Percentiles rank a stretch among this genome's conserved stretches.
These are phyloP conservation scores for Clonostachys rosea DNA, from an alignment of 2,329 filamentous ascomycete genomes.

Conservation along the genomic window DNA sequence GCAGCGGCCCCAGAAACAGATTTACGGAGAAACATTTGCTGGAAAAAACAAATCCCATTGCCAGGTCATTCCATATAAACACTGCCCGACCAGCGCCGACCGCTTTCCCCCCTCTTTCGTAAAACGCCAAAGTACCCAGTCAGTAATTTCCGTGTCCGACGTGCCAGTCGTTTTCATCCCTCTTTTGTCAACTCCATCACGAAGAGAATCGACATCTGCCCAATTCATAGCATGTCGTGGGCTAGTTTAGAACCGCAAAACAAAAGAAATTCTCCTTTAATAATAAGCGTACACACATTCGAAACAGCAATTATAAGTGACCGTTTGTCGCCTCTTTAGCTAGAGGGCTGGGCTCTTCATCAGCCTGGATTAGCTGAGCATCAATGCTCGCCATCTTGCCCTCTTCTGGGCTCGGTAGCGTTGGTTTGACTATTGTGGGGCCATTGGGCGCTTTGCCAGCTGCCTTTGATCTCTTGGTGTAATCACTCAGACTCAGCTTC, in stretches of 20 bases:
- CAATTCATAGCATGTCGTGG: background rate
- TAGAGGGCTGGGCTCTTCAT: too few species aligned
- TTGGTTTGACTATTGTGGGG: constrained; percentile 21
- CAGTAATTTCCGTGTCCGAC: background rate
- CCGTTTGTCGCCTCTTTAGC: too few species aligned
- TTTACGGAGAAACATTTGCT: too few species aligned
- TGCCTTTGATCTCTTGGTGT: constrained; percentile 54
- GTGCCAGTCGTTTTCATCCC: constrained; percentile 2
- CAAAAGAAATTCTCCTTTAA: background rate
- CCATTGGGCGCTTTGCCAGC: constrained; percentile 27
- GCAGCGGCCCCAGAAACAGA: too few species aligned
- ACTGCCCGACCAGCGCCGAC: background rate
- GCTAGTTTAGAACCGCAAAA: background rate
- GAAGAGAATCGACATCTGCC: background rate
- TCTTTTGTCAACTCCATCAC: background rate
- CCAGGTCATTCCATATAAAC: too few species aligned
- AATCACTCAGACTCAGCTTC: constrained; percentile 63
- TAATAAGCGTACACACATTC: constrained; percentile 15
- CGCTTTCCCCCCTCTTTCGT: background rate
- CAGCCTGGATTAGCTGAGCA: too few species aligned
- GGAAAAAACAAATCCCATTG: too few species aligned
- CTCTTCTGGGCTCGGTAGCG: constrained; percentile 25
- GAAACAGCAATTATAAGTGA: constrained; percentile 7
- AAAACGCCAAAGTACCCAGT: background rate
- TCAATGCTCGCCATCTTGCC: constrained; percentile 23